Percentiles rank a stretch among this genome's conserved stretches.
Evolutionary conservation across 2,329 filamentous ascomycete genomes (phyloP).

Genomic region (Neopestalotiopsis clavispora): DNA sequence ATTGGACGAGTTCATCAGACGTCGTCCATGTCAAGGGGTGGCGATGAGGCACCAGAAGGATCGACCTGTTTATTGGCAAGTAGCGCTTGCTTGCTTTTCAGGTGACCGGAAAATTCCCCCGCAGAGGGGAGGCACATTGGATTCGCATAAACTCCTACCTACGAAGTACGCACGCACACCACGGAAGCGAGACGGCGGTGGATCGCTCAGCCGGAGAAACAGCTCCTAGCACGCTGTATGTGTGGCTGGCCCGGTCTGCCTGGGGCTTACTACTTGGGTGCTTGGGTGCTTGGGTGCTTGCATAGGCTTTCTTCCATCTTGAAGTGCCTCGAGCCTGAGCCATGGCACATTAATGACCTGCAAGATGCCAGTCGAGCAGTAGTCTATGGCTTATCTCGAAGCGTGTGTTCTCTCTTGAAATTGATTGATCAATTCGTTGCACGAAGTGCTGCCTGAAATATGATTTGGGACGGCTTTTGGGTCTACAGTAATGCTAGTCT

Average conservation of each 20-base stretch:
- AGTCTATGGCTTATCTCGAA: not conserved
- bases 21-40: too few species aligned
- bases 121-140: not conserved
- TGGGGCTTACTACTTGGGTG: too few species aligned
- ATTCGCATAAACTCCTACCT: not conserved
- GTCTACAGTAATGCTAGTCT: not conserved
- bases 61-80: not conserved
- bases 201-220: not conserved
- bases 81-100: slow-evolving; percentile 1
- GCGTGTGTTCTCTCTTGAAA: not conserved
- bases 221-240: not conserved
- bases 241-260: not conserved
- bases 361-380: too few species aligned
- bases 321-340: too few species aligned
- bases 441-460: not conserved
- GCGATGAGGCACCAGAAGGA: too few species aligned
- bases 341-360: too few species aligned
- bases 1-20: too few species aligned
- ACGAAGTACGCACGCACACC: too few species aligned
- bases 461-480: not conserved
- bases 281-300: too few species aligned
- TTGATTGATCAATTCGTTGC: not conserved
- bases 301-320: too few species aligned
- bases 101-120: slow-evolving; percentile 7
- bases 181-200: slow-evolving; percentile 5